These are phyloP conservation scores for Diplodia mutila DNA, from an alignment of 2,329 filamentous ascomycete species.

Conservation along the genomic window DNA sequence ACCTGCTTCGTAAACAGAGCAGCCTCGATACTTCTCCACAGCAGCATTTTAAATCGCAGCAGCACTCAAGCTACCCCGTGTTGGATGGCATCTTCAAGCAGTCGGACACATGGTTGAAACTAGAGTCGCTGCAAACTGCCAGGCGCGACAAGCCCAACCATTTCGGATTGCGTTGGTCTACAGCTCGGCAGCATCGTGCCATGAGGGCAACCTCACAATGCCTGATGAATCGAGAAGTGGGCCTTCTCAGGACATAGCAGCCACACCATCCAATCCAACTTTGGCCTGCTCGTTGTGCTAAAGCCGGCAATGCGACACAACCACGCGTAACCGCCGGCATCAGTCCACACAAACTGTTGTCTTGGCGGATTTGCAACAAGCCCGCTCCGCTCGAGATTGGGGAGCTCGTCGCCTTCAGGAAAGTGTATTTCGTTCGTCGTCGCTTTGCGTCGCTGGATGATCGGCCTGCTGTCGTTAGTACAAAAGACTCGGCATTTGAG, in stretches of 20 bases:
- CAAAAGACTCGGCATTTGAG: background rate
- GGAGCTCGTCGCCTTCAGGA: background rate
- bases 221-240: background rate
- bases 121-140: background rate
- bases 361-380: background rate
- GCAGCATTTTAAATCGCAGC: background rate
- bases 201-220: background rate
- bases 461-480: background rate
- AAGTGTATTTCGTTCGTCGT: background rate
- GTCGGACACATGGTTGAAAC: background rate
- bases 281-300: background rate
- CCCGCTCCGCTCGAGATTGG: background rate
- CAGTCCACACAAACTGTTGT: background rate
- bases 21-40: background rate
- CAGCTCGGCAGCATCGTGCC: background rate
- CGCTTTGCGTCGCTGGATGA: background rate
- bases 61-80: background rate
- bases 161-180: background rate
- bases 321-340: background rate
- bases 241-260: background rate
- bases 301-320: background rate
- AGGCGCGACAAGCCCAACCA: background rate
- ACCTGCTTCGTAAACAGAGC: background rate
- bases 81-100: background rate
- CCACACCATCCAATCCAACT: background rate